Percentiles rank a stretch among this genome's conserved stretches.
Evolutionary conservation across 805 yeast species (phyloP).

Genomic region (Candida orba): DNA sequence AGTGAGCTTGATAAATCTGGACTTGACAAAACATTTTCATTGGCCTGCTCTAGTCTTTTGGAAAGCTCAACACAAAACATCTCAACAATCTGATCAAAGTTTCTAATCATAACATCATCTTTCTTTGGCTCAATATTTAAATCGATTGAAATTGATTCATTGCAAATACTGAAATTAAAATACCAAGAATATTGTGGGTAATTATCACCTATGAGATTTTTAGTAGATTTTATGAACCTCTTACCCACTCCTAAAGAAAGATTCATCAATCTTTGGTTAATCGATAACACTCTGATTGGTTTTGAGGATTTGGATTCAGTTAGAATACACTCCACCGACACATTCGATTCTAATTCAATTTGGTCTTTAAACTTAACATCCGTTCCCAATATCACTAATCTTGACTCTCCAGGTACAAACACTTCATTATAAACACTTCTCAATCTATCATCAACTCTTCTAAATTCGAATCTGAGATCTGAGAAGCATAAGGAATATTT

Average conservation of each 20-base stretch:
- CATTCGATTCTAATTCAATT: neutral
- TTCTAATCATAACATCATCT: conserved; percentile 30
- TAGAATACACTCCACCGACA: neutral
- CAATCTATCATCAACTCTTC: neutral
- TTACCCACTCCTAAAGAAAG: neutral
- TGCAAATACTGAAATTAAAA: conserved; percentile 20
- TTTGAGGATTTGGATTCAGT: neutral
- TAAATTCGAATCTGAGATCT: conserved; percentile 25
- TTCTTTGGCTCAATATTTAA: conserved; percentile 40
- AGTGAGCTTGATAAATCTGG: neutral
- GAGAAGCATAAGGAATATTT: conserved; percentile 27
- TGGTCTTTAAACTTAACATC: neutral
- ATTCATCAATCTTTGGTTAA: conserved; percentile 1
- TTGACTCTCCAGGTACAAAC: neutral
- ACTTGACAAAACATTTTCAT: neutral
- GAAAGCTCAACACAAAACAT: neutral
- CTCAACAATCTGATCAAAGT: conserved; percentile 17
- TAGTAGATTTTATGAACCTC: neutral
- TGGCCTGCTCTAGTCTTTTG: neutral
- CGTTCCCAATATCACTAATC: neutral
- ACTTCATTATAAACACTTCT: neutral
- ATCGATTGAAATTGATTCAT: conserved; percentile 23
- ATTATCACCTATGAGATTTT: conserved; percentile 19
- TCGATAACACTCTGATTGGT: neutral
- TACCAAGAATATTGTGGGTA: conserved; percentile 23